A percentile compares a stretch with the other conserved stretches of the same genome.
phyloP scores from a whole-genome alignment of 768 basidiomycete genomes.

The Russula earlei region DNA sequence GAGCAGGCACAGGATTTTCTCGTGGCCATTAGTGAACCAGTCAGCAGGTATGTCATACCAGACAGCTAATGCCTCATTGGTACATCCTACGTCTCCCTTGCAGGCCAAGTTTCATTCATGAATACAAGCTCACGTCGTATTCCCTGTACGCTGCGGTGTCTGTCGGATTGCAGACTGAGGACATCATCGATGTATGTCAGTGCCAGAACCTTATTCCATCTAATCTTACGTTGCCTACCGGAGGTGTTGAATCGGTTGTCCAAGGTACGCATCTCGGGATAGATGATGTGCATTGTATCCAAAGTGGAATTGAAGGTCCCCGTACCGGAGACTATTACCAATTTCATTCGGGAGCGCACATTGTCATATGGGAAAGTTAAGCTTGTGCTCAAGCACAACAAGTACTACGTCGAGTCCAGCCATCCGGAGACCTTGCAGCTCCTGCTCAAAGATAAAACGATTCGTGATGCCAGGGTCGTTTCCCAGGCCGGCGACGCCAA shows the following conservation, averaged over 20 bases:
- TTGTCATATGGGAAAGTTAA: conserved; percentile 98
- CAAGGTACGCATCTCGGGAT: conserved; percentile 40
- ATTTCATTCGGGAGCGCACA: conserved; percentile 88
- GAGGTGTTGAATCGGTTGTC: conserved; percentile 76
- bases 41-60: conserved; percentile 72
- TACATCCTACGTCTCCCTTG: conserved; percentile 17
- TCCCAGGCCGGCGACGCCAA: conserved; percentile 66
- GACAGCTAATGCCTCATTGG: conserved; percentile 24
- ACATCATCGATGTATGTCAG: conserved; percentile 85
- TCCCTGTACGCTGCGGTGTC: conserved; percentile 98
- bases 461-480: conserved; percentile 74
- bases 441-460: conserved; percentile 77
- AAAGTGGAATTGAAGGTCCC: conserved; percentile 54
- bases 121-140: conserved; percentile 97
- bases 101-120: conserved; percentile 96
- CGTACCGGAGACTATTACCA: conserved; percentile 76
- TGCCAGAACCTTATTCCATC: conserved; percentile 24
- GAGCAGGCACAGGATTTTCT: conserved; percentile 98
- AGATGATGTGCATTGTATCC: neutral
- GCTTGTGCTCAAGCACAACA: conserved; percentile 95
- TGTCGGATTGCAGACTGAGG: conserved; percentile 93
- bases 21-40: conserved; percentile 95
- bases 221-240: conserved; percentile 24
- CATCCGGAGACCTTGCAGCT: conserved; percentile 89
- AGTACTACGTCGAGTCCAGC: conserved; percentile 92